Conservation (phyloP, 2,329 filamentous ascomycete species). For the Microdochium trichocladiopsis region DNA sequence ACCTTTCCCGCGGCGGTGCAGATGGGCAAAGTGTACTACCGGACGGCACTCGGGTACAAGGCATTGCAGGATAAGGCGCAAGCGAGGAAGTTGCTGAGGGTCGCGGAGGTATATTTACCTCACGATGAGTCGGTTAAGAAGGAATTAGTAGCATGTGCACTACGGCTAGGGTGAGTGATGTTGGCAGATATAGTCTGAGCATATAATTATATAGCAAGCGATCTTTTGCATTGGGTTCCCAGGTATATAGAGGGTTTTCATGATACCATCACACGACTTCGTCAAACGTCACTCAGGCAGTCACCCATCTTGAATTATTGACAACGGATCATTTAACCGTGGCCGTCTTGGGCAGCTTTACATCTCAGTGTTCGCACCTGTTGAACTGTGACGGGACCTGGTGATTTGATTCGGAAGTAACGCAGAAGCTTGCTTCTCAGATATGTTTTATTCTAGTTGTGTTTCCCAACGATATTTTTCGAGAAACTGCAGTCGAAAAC, state of each 20-base stretch:
- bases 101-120: conserved; percentile 15
- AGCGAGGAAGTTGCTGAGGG: conserved; percentile 12
- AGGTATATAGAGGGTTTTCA: neutral
- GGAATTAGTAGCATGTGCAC: conserved; percentile 9
- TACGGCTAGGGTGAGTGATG: conserved; percentile 5
- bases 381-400: no score
- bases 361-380: no score
- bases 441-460: no score
- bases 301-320: neutral
- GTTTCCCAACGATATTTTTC: no score
- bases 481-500: no score
- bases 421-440: no score
- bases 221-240: neutral
- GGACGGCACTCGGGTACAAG: conserved; percentile 37
- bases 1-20: conserved; percentile 33
- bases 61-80: conserved; percentile 10
- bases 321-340: neutral
- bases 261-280: no score
- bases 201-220: neutral
- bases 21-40: conserved; percentile 41
- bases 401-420: no score
- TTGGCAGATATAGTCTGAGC: neutral
- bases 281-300: no score
- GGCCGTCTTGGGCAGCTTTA: no score
- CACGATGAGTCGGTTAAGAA: conserved; percentile 10